A percentile compares a stretch with the other conserved stretches of the same genome.
Evolutionary conservation across 768 basidiomycete species (phyloP).

Genomic region (Suillus discolor): DNA sequence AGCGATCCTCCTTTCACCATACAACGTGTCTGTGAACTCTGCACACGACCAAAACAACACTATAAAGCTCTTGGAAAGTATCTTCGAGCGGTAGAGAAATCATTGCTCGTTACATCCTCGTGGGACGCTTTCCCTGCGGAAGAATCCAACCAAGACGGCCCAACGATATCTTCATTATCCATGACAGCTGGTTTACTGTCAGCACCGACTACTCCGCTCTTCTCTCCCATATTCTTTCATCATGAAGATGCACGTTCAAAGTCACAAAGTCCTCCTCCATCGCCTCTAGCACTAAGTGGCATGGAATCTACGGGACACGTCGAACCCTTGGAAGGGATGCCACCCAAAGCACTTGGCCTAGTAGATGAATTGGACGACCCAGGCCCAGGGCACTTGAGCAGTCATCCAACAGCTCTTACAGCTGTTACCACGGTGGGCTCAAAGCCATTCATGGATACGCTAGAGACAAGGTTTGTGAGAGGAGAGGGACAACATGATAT

Average conservation of each 20-base stretch:
- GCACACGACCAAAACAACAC: constrained; percentile 63
- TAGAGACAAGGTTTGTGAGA: constrained; percentile 68
- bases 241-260: constrained; percentile 82
- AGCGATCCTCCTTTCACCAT: constrained; percentile 84
- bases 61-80: constrained; percentile 86
- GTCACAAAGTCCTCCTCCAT: constrained; percentile 79
- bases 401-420: constrained; percentile 71
- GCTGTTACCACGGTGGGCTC: constrained; percentile 55
- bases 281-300: constrained; percentile 59
- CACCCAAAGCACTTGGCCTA: constrained; percentile 63
- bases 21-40: constrained; percentile 86
- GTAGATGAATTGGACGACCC: constrained; percentile 90
- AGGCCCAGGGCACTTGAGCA: constrained; percentile 80
- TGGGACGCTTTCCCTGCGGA: constrained; percentile 68
- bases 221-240: constrained; percentile 86
- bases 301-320: constrained; percentile 34
- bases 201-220: constrained; percentile 76
- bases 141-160: constrained; percentile 30
- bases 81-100: constrained; percentile 81
- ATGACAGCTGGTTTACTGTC: constrained; percentile 52
- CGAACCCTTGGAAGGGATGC: constrained; percentile 37
- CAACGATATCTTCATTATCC: constrained; percentile 34
- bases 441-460: constrained; percentile 54
- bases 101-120: constrained; percentile 82
- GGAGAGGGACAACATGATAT: constrained; percentile 35